These are phyloP conservation scores for Ceratocystis smalleyi DNA, from an alignment of 2,329 filamentous ascomycete genomes.

Conservation along the genomic window DNA sequence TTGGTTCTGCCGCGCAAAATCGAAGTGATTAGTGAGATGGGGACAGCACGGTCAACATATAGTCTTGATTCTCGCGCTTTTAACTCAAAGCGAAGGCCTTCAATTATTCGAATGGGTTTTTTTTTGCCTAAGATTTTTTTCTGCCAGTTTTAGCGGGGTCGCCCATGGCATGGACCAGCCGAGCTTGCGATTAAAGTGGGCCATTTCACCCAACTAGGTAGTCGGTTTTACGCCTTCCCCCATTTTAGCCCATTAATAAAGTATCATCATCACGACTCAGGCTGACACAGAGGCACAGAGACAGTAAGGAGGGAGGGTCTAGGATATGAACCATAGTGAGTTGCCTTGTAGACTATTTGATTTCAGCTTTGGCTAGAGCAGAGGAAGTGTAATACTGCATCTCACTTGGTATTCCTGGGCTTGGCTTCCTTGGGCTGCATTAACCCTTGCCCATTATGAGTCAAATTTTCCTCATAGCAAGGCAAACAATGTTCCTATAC, in stretches of 20 bases:
- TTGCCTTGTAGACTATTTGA: not conserved
- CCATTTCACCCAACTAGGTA: not conserved
- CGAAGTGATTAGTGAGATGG: not conserved
- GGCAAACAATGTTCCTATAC: not conserved
- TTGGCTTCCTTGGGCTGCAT: not conserved
- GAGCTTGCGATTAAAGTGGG: not conserved
- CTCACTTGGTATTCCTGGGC: too few relatives aligned
- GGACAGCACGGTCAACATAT: not conserved
- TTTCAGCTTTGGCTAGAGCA: not conserved
- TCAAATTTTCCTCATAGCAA: not conserved
- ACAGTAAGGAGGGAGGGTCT: not conserved
- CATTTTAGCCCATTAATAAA: not conserved
- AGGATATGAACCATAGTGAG: not conserved
- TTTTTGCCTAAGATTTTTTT: constrained; percentile 7
- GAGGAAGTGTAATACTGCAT: too few relatives aligned
- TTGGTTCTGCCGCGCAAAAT: not conserved
- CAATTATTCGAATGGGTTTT: not conserved
- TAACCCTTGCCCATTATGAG: constrained; percentile 4
- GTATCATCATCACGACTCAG: not conserved
- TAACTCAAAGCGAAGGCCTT: not conserved
- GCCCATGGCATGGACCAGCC: not conserved
- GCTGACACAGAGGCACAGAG: not conserved
- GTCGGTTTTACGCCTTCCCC: not conserved
- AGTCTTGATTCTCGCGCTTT: too few relatives aligned
- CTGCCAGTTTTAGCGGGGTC: constrained; percentile 9